phyloP scores from a whole-genome alignment of 352 stramenopile genomes.

The Blastocystis sp. region DNA sequence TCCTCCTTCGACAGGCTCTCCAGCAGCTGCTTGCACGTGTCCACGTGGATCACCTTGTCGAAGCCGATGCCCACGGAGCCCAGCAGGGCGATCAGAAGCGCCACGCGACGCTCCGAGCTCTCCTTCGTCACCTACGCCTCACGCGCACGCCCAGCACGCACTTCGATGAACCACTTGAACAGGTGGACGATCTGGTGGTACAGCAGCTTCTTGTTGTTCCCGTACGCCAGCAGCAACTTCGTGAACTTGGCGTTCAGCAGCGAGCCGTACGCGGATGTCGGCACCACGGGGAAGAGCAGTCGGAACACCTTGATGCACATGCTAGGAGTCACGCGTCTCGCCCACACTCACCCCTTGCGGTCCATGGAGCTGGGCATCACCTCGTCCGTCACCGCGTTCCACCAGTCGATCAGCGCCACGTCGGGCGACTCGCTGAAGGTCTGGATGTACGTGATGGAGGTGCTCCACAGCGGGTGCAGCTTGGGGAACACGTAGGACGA shows the following conservation, averaged over 20 bases:
- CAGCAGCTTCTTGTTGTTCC: constrained; percentile 13
- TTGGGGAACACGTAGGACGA: constrained; percentile 33
- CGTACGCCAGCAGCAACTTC: background rate
- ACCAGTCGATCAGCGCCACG: constrained; percentile 10
- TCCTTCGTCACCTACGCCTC: constrained; percentile 27
- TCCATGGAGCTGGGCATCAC: constrained; percentile 19
- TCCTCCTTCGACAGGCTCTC: constrained; percentile 12
- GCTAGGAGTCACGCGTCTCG: background rate
- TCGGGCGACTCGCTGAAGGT: background rate
- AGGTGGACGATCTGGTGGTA: constrained; percentile 14
- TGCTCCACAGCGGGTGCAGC: constrained; percentile 27
- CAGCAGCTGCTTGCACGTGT: constrained; percentile 34
- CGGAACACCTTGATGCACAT: constrained; percentile 21
- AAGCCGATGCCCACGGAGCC: constrained; percentile 33
- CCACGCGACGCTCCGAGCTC: background rate
- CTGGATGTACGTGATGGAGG: background rate
- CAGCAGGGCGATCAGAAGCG: constrained; percentile 21
- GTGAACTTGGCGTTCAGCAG: background rate
- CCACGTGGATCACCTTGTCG: background rate
- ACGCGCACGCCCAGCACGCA: background rate
- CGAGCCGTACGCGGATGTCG: background rate
- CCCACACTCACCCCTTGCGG: background rate
- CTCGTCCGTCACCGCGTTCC: constrained; percentile 14
- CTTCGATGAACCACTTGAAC: constrained; percentile 16
- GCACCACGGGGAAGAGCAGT: background rate